Percentiles rank a stretch among this genome's conserved stretches.
These are phyloP conservation scores for Boeremia exigua DNA, from an alignment of 2,329 filamentous ascomycete genomes.

Conservation along the genomic window DNA sequence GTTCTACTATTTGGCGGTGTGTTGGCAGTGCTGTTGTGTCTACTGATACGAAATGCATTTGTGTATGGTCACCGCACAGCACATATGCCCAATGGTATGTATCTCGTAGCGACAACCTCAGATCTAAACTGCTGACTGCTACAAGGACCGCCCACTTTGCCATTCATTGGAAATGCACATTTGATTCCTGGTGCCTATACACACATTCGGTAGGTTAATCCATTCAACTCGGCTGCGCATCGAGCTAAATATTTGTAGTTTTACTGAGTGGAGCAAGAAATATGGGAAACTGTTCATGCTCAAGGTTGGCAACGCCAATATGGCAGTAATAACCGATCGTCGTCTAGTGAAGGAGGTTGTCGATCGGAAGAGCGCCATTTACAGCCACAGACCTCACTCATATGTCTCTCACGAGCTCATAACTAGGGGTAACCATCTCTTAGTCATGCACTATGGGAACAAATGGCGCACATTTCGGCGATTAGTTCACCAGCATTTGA, in stretches of 20 bases:
- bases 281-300: conserved; percentile 18
- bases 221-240: neutral
- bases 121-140: neutral
- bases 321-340: conserved; percentile 12
- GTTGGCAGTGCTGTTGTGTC: neutral
- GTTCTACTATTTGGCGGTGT: neutral
- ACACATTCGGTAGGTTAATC: conserved; percentile 7
- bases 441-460: conserved; percentile 56
- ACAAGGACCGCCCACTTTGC: conserved; percentile 1
- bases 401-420: conserved; percentile 43
- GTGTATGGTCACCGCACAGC: conserved; percentile 1
- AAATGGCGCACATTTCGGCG: conserved; percentile 55
- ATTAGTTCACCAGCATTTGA: conserved; percentile 50
- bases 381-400: conserved; percentile 8
- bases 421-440: conserved; percentile 55
- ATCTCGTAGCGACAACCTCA: neutral
- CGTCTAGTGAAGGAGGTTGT: conserved; percentile 7
- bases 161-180: conserved; percentile 15
- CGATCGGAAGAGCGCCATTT: conserved; percentile 11
- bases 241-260: neutral
- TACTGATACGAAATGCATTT: conserved; percentile 1
- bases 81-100: neutral
- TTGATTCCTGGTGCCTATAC: conserved; percentile 12
- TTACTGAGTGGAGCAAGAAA: conserved; percentile 13
- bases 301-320: conserved; percentile 9